Base-by-base conservation (phyloP, 352 stramenopile species). In the Phytopythium delawarense region DNA sequence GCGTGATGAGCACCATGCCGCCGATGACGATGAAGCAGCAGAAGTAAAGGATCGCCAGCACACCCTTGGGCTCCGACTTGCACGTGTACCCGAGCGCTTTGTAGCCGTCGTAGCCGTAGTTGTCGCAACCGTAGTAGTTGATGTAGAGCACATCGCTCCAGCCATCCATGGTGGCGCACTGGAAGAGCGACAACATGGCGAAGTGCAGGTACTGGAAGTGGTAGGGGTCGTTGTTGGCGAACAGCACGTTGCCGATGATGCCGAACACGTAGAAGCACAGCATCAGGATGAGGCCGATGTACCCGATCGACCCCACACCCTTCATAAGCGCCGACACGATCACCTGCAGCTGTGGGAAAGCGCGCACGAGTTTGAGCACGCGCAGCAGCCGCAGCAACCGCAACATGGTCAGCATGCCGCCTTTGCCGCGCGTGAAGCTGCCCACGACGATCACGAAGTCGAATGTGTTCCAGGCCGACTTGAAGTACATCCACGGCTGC, bases 141-240 rank as follows among this genome's bases (percentile, higher is more conserved):
- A 95, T 93, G 71, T 96, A 97, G 40, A 96, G 72, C 51, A 96
- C 71, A 37, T 96, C 89, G 45, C 80, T 96, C 90, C 90, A 97
- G 51, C 91, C 87, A 53, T 97, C 90, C 72, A 97, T 92, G 18
- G 88, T 96, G 16, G 87, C 74, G 42, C 73, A 74, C 20, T 94
- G 84, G 62, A 97, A 96, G n/a, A 97, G 84, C 49, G 87, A 88
- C 37, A 97, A 73, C 79, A 97, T 91, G 21, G 89, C 79, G 34
- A 84, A 96, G 56, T 96, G 87, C 37, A 97, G 70, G 42, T 89
- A 80, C 58, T 91, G 74, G 57, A 97, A 96, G 66, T 97, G 84
- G 63, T 90, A 95, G 16, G 90, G 89, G 53, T 97, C 89, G 60
- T 97, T 97, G 8, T 65, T 63, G 0, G 79, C 68, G 59, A 97